Conservation (phyloP, 148 eudicot genomes). For the Cornus kousa region DNA sequence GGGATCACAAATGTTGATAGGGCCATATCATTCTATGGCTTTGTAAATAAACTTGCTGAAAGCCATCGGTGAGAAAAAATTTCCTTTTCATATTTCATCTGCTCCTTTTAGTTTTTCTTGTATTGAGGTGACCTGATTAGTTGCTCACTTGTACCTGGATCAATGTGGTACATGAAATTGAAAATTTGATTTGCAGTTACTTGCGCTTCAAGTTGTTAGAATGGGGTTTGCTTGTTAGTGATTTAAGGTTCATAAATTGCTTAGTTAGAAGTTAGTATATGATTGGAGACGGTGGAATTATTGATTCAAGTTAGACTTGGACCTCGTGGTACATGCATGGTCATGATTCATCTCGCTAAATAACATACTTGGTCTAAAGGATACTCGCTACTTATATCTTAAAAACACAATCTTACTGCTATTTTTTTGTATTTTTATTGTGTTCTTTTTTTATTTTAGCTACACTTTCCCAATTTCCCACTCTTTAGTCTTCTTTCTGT, state of each 20-base stretch:
- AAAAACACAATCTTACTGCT: no score
- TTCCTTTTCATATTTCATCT: not conserved
- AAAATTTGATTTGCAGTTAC: no score
- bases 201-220: not conserved
- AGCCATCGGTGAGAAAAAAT: constrained; percentile 64
- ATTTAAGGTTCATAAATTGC: no score
- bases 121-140: not conserved
- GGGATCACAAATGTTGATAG: constrained; percentile 43
- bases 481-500: no score
- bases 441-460: no score
- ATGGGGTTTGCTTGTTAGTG: not conserved
- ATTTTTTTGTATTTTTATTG: no score
- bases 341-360: no score
- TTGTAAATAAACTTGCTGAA: constrained; percentile 79
- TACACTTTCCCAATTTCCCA: no score
- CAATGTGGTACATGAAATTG: not conserved
- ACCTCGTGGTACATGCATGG: no score
- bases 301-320: no score
- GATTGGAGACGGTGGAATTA: no score
- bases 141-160: not conserved
- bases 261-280: no score
- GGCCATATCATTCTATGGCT: constrained; percentile 69
- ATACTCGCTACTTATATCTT: not conserved
- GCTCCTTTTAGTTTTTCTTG: not conserved
- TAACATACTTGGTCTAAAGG: not conserved